Conservation (phyloP, 2,329 filamentous ascomycete species). For the Neospermospora avenae region DNA sequence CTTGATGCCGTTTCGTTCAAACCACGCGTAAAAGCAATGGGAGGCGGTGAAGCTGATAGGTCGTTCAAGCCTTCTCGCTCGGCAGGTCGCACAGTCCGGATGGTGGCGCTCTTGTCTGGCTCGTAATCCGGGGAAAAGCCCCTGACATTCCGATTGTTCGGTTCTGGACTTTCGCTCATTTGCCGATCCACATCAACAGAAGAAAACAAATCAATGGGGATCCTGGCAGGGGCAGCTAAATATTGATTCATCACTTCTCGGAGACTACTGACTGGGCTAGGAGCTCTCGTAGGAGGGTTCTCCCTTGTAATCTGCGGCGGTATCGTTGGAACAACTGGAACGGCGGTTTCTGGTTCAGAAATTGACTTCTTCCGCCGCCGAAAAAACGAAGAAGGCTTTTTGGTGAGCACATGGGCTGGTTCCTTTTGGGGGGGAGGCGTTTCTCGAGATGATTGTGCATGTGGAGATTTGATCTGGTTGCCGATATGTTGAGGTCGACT, state of each 20-base stretch:
- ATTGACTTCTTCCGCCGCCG: constrained; percentile 88
- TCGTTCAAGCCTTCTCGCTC: constrained; percentile 33
- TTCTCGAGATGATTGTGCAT: constrained; percentile 28
- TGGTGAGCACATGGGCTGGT: constrained; percentile 54
- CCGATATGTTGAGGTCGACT: constrained; percentile 43
- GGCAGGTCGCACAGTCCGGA: constrained; percentile 57
- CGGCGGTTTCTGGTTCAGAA: constrained; percentile 61
- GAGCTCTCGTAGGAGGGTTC: constrained; percentile 25
- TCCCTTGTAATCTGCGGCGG: constrained; percentile 25
- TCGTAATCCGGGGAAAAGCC: constrained; percentile 76
- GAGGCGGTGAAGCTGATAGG: constrained; percentile 12
- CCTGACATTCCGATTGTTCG: constrained; percentile 36
- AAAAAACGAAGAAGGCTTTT: constrained; percentile 95
- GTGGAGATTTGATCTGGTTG: constrained; percentile 45
- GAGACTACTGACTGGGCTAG: constrained; percentile 73
- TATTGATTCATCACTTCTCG: constrained; percentile 87
- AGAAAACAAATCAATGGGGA: constrained; percentile 22
- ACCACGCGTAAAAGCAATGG: constrained; percentile 17
- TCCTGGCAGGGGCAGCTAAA: constrained; percentile 41
- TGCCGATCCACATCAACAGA: constrained; percentile 22
- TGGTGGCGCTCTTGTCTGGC: constrained; percentile 67
- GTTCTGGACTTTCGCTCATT: constrained; percentile 26
- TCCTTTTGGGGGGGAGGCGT: constrained; percentile 31
- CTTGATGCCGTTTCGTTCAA: constrained; percentile 13
- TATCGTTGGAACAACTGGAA: constrained; percentile 42